Conservation (phyloP, 202 grass and related monocot species). For the Panicum virgatum region DNA sequence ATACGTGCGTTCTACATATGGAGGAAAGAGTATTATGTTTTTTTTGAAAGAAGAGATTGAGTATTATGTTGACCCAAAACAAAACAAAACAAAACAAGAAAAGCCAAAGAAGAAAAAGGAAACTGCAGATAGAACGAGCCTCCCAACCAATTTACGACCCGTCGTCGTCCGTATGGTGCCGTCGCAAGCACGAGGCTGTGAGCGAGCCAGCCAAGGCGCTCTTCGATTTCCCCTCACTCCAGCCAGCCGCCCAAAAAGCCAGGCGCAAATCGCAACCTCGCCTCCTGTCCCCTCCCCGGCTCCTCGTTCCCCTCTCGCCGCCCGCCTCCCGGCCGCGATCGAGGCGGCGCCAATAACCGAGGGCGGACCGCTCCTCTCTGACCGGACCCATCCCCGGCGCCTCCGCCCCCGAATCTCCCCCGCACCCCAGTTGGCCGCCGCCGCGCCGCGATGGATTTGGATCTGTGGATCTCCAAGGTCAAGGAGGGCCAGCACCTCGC, state of each 20-base stretch:
- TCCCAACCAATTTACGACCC: slow-evolving; percentile 16
- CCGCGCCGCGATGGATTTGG: slow-evolving; percentile 72
- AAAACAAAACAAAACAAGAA: background rate
- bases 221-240: slow-evolving; percentile 18
- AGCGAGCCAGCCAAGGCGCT: slow-evolving; percentile 32
- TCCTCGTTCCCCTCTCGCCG: background rate
- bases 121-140: background rate
- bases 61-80: no score
- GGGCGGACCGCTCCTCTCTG: background rate
- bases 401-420: background rate
- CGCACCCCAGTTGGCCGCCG: background rate
- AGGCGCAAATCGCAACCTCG: slow-evolving; percentile 40
- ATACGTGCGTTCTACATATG: no score
- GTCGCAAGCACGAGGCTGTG: slow-evolving; percentile 52
- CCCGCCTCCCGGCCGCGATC: slow-evolving; percentile 22
- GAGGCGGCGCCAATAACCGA: slow-evolving; percentile 36
- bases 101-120: background rate
- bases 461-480: slow-evolving; percentile 99
- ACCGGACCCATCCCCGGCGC: background rate
- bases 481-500: slow-evolving; percentile 98
- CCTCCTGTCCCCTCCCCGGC: background rate
- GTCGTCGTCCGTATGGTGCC: slow-evolving; percentile 18
- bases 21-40: no score
- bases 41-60: no score
- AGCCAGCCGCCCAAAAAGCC: slow-evolving; percentile 12